A percentile compares a stretch with the other conserved stretches of the same genome.
Conservation (phyloP, 345 rosid genomes). For the Hibiscus mutabilis region DNA sequence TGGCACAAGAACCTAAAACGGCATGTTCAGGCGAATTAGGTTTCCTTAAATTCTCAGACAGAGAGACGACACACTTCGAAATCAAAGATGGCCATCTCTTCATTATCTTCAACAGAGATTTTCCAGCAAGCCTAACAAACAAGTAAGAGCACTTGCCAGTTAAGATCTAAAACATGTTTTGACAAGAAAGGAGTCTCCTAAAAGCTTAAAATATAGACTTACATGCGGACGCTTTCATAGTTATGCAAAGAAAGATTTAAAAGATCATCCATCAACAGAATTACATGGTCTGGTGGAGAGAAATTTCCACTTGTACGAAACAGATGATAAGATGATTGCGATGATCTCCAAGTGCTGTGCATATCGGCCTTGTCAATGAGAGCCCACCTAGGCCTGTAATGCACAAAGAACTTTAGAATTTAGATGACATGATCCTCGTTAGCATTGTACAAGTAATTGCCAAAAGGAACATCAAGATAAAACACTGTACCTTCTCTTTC, state of each 20-base stretch:
- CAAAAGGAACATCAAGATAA: conserved; percentile 5
- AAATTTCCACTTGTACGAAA: conserved; percentile 71
- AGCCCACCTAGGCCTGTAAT: conserved; percentile 95
- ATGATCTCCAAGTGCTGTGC: conserved; percentile 96
- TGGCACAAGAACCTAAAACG: conserved; percentile 88
- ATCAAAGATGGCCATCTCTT: conserved; percentile 94
- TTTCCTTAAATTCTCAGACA: conserved; percentile 56
- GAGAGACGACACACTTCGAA: conserved; percentile 74
- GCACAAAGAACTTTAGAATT: conserved; percentile 17
- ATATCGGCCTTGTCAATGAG: conserved; percentile 87
- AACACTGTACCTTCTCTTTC: conserved; percentile 68
- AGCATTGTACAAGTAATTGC: conserved; percentile 10
- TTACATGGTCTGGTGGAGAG: conserved; percentile 63
- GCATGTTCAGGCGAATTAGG: conserved; percentile 61
- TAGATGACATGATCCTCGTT: background rate
- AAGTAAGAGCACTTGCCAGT: conserved; percentile 23
- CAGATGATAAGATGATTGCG: conserved; percentile 87
- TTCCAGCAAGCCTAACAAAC: conserved; percentile 81
- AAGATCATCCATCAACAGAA: conserved; percentile 76
- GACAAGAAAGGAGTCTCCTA: background rate
- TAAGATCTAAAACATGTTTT: background rate
- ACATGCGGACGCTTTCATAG: conserved; percentile 94
- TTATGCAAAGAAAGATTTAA: conserved; percentile 78
- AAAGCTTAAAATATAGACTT: conserved; percentile 31
- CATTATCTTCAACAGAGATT: conserved; percentile 76